Evolutionary conservation across 164 flowering plant genomes (phyloP), one percentile per base, ranked within the genome.

Genomic region (Taxillus chinensis): DNA sequence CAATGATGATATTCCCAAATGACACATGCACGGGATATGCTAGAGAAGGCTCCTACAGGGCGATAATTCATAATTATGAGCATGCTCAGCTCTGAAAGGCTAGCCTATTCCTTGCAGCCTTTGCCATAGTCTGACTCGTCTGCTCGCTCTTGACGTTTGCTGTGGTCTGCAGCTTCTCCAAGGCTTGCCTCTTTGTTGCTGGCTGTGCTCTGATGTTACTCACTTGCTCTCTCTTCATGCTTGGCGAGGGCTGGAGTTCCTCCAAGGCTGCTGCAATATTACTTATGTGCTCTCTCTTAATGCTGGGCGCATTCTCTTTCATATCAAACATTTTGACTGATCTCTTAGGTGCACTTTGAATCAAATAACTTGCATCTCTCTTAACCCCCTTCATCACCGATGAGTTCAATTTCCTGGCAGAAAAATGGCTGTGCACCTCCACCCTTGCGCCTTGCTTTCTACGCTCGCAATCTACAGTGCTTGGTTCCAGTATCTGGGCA

Each of bases 241-340:
- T 61, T 7, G 51, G 53, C 2, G 42, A 27, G 27, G 55, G 57
- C 37, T 55, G 52, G 45, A 70, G 55, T 39, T 69, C 65, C 56
- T 60, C 65, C 65, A 73, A 61, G 12, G 73, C 62, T 10, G 43
- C 45, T 45, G 71, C 12, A 10, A 48, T 14, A 41, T 27, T 51
- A n/a, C 59, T 56, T 15, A n/a, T 45, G 41, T 62, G 67, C 54
- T 59, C 63, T 10, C 49, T 27, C 57, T 62, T 71, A 45, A 43
- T 17, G 41, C 38, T 61, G 3, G 51, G 53, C 2, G 42, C 12
- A 45, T 75, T 71, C 61, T 68, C 73, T 55, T 75, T 71, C 78
- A 68, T 69, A 14, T 68, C 72, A 55, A 8, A 8, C 4, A 49
- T 16, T 14, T 40, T 17, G 8, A 40, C 0, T 1, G 50, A 11